These are phyloP conservation scores for Dictyophora rubrovolvata DNA, from an alignment of 768 basidiomycete genomes.

Conservation along the genomic window DNA sequence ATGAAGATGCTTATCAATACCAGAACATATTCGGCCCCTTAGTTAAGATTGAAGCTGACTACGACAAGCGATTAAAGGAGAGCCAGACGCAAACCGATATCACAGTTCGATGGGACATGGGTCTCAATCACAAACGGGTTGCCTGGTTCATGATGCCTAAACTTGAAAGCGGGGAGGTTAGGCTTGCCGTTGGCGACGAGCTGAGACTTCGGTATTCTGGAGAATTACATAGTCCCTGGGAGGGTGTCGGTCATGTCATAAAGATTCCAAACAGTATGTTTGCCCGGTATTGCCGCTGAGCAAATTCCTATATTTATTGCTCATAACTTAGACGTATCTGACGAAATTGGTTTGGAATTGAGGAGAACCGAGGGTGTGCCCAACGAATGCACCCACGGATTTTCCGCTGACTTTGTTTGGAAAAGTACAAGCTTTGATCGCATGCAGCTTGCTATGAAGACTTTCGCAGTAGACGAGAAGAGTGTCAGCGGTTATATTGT, in stretches of 20 bases:
- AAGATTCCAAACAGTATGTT: conserved; percentile 96
- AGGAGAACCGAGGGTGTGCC: conserved; percentile 88
- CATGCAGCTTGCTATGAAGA: conserved; percentile 99
- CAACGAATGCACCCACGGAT: conserved; percentile 86
- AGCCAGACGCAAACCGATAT: conserved; percentile 98
- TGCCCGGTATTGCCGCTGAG: neutral
- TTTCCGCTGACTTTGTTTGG: conserved; percentile 99
- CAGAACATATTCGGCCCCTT: conserved; percentile 99
- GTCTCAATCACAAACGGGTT: conserved; percentile 97
- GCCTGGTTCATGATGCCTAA: conserved; percentile 97
- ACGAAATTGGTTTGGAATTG: conserved; percentile 93
- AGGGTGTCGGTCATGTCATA: conserved; percentile 95
- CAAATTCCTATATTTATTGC: too few species aligned
- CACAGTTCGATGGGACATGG: conserved; percentile 92
- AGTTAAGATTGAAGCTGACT: conserved; percentile 99
- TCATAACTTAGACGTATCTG: conserved; percentile 69
- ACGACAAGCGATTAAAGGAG: conserved; percentile 95
- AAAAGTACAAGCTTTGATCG: conserved; percentile 99
- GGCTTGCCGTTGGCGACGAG: conserved; percentile 95
- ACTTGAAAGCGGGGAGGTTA: conserved; percentile 94
- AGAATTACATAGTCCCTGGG: conserved; percentile 88
- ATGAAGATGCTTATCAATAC: conserved; percentile 99
- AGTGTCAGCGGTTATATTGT: conserved; percentile 98
- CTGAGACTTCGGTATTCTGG: conserved; percentile 82
- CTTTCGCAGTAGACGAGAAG: conserved; percentile 98